Conservation (phyloP, 2,329 filamentous ascomycete genomes). For the Plenodomus tracheiphilus region DNA sequence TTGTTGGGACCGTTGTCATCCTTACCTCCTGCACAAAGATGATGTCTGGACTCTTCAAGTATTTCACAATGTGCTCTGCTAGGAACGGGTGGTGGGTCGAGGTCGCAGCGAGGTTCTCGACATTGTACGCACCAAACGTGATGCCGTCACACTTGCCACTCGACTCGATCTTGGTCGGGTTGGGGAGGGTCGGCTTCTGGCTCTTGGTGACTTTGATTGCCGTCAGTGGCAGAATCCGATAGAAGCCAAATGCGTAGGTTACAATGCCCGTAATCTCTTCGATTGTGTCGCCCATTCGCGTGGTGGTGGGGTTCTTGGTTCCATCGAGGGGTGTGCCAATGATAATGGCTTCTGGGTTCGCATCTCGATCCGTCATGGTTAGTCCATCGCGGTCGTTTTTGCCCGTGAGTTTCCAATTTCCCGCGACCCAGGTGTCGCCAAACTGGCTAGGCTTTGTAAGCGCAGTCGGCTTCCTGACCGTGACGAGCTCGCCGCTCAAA, state of each 20-base stretch:
- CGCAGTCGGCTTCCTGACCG: slow-evolving; percentile 60
- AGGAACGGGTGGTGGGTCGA: slow-evolving; percentile 61
- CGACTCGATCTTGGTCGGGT: slow-evolving; percentile 58
- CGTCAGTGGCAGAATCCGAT: slow-evolving; percentile 67
- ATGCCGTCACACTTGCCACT: slow-evolving; percentile 62
- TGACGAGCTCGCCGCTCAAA: slow-evolving; percentile 68
- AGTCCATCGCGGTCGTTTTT: slow-evolving; percentile 66
- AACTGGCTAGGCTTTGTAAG: slow-evolving; percentile 65
- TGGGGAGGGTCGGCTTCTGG: slow-evolving; percentile 52
- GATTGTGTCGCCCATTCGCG: slow-evolving; percentile 67
- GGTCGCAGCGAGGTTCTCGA: slow-evolving; percentile 66
- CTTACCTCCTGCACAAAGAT: slow-evolving; percentile 72
- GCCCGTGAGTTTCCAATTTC: slow-evolving; percentile 66
- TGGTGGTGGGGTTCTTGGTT: slow-evolving; percentile 60
- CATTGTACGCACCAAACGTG: slow-evolving; percentile 69
- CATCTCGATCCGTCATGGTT: slow-evolving; percentile 63
- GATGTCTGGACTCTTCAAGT: slow-evolving; percentile 65
- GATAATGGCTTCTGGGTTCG: slow-evolving; percentile 70
- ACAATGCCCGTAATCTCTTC: slow-evolving; percentile 71
- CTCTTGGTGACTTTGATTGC: slow-evolving; percentile 55
- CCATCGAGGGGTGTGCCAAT: slow-evolving; percentile 69
- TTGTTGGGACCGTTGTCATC: slow-evolving; percentile 66
- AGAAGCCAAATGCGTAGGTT: slow-evolving; percentile 68
- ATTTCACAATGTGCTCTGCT: slow-evolving; percentile 67
- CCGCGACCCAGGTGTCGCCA: slow-evolving; percentile 71